Evolutionary conservation across 1,139 yeast species (phyloP), one percentile per base, ranked within the genome.

Genomic region (Casaregolazyma lundiana): DNA sequence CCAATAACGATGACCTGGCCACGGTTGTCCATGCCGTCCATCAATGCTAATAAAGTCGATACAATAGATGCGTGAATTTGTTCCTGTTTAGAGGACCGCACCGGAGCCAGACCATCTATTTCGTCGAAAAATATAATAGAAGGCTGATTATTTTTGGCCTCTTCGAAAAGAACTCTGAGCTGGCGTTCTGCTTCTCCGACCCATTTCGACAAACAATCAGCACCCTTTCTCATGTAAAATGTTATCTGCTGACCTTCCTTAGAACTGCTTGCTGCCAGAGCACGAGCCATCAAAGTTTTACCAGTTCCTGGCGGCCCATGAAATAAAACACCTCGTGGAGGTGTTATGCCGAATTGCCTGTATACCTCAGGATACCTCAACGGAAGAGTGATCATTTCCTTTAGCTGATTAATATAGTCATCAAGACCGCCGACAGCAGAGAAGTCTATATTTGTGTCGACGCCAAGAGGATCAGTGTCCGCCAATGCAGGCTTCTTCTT

Each of bases 271-370:
- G 97, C 92, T 1, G 98, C 98, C 45, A 94, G 71, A 0, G 98
- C 99, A 52, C 98, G 73, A 0, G 98, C 98, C 96, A 94, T 89
- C 45, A 94, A 74, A 0, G 99, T 94, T 63, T 94, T 94, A 73
- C 99, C 99, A 0, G 98, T 94, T 55, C 99, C 99, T 1, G 99
- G 99, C 3, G 98, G 99, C 36, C 99, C 99, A 67, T 94, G 98
- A 69, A 94, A 94, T 47, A 94, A 68, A 1, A 94, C 99, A 53
- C 99, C 99, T 55, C 98, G 74, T 13, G 99, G 99, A 2, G 99
- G 98, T 0, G 96, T 88, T 30, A 92, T 89, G 46, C 81, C 83
- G 62, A 94, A 94, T 60, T 83, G 81, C 57, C 88, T 88, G 61
- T 90, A 94, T 16, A 94, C 76, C 63, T 94, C 98, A 1, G 99